Percentiles rank a stretch among this genome's conserved stretches.
These are phyloP conservation scores for Ceratobasidium sp. DNA, from an alignment of 1,284 basidiomycete genomes.

Conservation along the genomic window DNA sequence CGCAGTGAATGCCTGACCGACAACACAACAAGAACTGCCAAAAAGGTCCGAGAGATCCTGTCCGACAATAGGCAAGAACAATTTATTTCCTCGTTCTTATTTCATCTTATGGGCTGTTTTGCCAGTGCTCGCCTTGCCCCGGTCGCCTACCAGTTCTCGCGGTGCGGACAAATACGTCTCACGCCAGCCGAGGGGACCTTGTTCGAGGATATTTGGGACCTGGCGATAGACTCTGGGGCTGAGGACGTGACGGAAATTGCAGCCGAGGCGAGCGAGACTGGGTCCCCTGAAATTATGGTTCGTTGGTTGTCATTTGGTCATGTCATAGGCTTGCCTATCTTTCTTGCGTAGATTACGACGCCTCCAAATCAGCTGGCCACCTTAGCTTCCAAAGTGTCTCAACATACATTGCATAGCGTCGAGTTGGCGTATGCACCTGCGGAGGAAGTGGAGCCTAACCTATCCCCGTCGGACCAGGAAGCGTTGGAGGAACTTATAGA, in stretches of 20 bases:
- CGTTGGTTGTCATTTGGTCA: background rate
- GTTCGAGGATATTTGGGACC: slow-evolving; percentile 32
- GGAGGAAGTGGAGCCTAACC: slow-evolving; percentile 20
- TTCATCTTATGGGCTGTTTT: background rate
- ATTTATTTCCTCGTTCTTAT: background rate
- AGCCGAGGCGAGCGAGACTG: slow-evolving; percentile 37
- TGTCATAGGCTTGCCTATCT: no score
- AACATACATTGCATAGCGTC: slow-evolving; percentile 37
- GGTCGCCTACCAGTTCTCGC: slow-evolving; percentile 42
- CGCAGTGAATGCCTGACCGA: slow-evolving; percentile 44
- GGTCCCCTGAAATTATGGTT: slow-evolving; percentile 30
- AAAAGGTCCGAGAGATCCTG: slow-evolving; percentile 39
- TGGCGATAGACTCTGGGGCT: slow-evolving; percentile 45
- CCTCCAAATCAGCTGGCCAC: slow-evolving; percentile 16
- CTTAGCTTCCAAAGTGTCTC: slow-evolving; percentile 35
- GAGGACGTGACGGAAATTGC: slow-evolving; percentile 43
- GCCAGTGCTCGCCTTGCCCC: slow-evolving; percentile 44
- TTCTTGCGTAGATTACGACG: slow-evolving; percentile 26
- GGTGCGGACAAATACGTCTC: slow-evolving; percentile 37
- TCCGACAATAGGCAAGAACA: slow-evolving; percentile 28
- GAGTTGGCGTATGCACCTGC: slow-evolving; percentile 42
- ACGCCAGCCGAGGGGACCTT: slow-evolving; percentile 33
- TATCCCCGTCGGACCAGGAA: slow-evolving; percentile 28
- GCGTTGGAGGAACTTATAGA: slow-evolving; percentile 36
- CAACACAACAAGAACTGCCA: slow-evolving; percentile 40